Conservation (phyloP, 2,329 filamentous ascomycete genomes). For the Diplocarpon mali region DNA sequence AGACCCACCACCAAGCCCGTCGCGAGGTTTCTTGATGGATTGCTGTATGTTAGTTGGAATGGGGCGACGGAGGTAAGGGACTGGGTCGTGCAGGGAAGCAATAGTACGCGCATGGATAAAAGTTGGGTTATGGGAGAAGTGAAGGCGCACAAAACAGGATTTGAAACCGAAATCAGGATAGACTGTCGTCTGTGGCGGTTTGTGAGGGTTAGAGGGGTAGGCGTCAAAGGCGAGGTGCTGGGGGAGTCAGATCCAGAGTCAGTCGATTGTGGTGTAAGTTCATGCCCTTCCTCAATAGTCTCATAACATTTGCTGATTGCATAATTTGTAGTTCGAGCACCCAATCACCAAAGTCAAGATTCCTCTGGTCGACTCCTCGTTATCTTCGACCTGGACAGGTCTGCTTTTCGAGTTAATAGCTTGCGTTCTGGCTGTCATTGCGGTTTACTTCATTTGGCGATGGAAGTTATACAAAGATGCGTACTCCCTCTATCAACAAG, state of each 20-base stretch:
- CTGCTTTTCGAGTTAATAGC: too few relatives aligned
- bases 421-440: too few relatives aligned
- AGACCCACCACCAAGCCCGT: constrained; percentile 26
- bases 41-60: constrained; percentile 40
- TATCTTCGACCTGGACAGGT: too few relatives aligned
- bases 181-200: background rate
- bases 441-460: too few relatives aligned
- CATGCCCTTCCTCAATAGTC: background rate
- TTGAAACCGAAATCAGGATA: background rate
- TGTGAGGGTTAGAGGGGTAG: background rate
- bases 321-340: background rate
- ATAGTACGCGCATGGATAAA: background rate
- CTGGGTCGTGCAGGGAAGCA: constrained; percentile 27
- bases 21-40: constrained; percentile 7
- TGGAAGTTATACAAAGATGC: too few relatives aligned
- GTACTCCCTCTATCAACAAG: too few relatives aligned
- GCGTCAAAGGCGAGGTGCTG: background rate
- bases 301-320: background rate
- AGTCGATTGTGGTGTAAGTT: background rate
- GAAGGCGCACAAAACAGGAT: background rate
- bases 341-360: background rate
- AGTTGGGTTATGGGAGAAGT: background rate
- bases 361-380: too few relatives aligned
- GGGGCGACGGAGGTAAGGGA: constrained; percentile 35
- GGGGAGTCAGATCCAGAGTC: background rate